Conservation (phyloP, 1,139 yeast genomes). For the Geotrichum carabidarum region DNA sequence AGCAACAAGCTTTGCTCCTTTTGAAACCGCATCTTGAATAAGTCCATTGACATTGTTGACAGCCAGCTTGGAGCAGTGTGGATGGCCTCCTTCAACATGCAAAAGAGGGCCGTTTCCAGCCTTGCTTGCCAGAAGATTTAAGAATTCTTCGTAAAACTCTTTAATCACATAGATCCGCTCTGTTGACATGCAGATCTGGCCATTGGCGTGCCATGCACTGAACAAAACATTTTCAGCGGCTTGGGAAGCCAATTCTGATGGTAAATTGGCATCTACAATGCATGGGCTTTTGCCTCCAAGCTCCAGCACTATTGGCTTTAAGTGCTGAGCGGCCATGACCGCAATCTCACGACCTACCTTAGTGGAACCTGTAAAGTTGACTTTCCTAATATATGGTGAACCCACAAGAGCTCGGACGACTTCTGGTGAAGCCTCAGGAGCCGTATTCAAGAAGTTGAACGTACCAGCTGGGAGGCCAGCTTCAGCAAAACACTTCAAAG, state of each 20-base stretch:
- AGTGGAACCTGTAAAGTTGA: slow-evolving; percentile 61
- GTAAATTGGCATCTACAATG: slow-evolving; percentile 60
- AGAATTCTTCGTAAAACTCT: slow-evolving; percentile 55
- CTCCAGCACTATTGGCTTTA: slow-evolving; percentile 76
- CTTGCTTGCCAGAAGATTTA: slow-evolving; percentile 36
- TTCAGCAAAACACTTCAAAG: slow-evolving; percentile 51
- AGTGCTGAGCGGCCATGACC: slow-evolving; percentile 52
- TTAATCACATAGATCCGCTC: slow-evolving; percentile 68
- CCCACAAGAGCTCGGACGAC: slow-evolving; percentile 47
- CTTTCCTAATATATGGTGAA: slow-evolving; percentile 54
- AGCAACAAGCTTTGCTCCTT: slow-evolving; percentile 42
- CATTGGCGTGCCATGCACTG: slow-evolving; percentile 76
- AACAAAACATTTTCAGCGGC: slow-evolving; percentile 50
- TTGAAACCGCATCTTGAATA: slow-evolving; percentile 42
- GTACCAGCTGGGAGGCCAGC: slow-evolving; percentile 75
- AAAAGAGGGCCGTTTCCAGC: neutral
- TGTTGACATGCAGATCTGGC: slow-evolving; percentile 84
- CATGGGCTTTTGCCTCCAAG: slow-evolving; percentile 90
- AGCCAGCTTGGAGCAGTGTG: slow-evolving; percentile 36
- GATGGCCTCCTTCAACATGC: slow-evolving; percentile 6
- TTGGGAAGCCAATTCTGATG: neutral
- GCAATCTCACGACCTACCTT: slow-evolving; percentile 60
- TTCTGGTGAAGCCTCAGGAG: slow-evolving; percentile 50
- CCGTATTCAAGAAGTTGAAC: slow-evolving; percentile 55
- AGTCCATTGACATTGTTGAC: slow-evolving; percentile 33